Conservation (phyloP, 1,284 basidiomycete genomes). For the Microbotryomycetes sp. region DNA sequence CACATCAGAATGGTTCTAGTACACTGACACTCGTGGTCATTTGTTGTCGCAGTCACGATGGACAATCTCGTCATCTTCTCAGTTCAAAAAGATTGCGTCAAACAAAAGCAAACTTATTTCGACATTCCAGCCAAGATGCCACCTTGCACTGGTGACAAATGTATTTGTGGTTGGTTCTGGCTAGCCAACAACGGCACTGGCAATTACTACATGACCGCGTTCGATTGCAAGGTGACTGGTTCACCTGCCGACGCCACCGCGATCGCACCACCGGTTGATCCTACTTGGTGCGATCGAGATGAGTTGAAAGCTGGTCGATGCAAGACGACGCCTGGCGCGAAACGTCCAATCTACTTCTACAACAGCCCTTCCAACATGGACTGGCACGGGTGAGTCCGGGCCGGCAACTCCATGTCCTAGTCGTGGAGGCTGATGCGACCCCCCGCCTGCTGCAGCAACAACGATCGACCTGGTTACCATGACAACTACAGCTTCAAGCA, state of each 20-base stretch:
- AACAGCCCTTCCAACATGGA: slow-evolving; percentile 5
- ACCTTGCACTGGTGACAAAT: slow-evolving; percentile 6
- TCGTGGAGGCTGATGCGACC: no score
- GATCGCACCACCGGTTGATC: slow-evolving; percentile 5
- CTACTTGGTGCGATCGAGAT: slow-evolving; percentile 3
- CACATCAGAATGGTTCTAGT: background rate
- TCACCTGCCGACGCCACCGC: background rate
- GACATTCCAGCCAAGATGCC: slow-evolving; percentile 13
- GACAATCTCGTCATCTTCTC: slow-evolving; percentile 19
- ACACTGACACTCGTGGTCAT: background rate
- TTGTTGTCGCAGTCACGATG: background rate
- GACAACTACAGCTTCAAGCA: slow-evolving; percentile 1
- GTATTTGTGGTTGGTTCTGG: slow-evolving; percentile 21
- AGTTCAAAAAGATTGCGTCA: slow-evolving; percentile 11
- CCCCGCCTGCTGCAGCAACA: background rate
- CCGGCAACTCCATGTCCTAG: no score
- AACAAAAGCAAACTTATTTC: slow-evolving; percentile 7
- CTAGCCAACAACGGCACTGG: slow-evolving; percentile 11
- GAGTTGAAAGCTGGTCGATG: background rate
- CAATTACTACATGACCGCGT: slow-evolving; percentile 14
- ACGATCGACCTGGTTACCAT: background rate
- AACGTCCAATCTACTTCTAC: slow-evolving; percentile 12
- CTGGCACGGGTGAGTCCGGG: background rate
- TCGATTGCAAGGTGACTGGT: slow-evolving; percentile 10
- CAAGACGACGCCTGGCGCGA: background rate